These are phyloP conservation scores for Moricandia arvensis DNA, from an alignment of 345 rosid genomes.

Conservation along the genomic window DNA sequence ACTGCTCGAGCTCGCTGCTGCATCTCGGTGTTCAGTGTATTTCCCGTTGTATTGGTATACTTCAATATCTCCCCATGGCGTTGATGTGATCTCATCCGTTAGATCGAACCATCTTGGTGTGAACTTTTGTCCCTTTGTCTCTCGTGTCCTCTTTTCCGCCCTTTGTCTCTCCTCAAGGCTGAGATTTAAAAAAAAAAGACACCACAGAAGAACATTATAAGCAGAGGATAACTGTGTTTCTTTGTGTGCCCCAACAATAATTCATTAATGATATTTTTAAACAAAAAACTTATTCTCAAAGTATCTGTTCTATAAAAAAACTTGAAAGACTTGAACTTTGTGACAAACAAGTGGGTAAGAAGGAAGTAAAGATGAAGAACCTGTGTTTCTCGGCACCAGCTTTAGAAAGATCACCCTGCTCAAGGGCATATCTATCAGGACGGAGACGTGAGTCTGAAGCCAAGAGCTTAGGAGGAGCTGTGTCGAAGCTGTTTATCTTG, in stretches of 20 bases:
- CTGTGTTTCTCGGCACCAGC: constrained; percentile 75
- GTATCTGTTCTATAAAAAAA: background rate
- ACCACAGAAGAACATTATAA: constrained; percentile 1
- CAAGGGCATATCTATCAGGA: constrained; percentile 79
- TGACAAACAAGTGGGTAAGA: background rate
- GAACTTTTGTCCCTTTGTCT: constrained; percentile 56
- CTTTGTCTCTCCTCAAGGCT: constrained; percentile 83
- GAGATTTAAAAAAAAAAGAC: constrained; percentile 11
- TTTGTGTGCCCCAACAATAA: background rate
- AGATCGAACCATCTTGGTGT: constrained; percentile 69
- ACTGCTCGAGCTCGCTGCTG: constrained; percentile 44
- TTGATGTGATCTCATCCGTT: constrained; percentile 56
- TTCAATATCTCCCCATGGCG: constrained; percentile 77
- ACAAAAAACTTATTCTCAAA: too few species aligned
- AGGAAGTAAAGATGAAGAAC: constrained; percentile 36
- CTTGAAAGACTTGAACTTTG: background rate
- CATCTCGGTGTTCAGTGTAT: constrained; percentile 51
- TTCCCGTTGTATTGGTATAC: constrained; percentile 66
- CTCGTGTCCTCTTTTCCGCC: constrained; percentile 66
- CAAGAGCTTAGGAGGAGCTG: constrained; percentile 74
- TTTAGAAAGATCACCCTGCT: constrained; percentile 66
- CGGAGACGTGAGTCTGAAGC: constrained; percentile 81
- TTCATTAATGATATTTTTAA: background rate
- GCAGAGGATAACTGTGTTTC: background rate
- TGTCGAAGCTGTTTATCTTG: constrained; percentile 76